These are phyloP conservation scores for Cladosporium velox DNA, from an alignment of 2,329 filamentous ascomycete species.

Conservation along the genomic window DNA sequence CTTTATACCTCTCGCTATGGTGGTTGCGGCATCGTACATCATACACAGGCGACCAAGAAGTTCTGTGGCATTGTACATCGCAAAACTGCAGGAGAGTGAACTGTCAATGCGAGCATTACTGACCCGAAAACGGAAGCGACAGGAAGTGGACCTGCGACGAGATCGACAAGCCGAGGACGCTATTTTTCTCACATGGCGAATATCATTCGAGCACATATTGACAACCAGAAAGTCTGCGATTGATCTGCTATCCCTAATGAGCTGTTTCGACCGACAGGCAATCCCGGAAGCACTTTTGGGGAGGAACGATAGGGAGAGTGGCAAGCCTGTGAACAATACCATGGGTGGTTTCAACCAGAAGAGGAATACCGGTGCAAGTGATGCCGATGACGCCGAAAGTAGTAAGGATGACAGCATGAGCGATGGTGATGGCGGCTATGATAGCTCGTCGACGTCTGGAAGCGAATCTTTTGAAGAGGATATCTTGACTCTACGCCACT, in stretches of 20 bases:
- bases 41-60: slow-evolving; percentile 29
- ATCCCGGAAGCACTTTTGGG: slow-evolving; percentile 22
- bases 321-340: neutral
- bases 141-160: slow-evolving; percentile 19
- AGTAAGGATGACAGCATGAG: neutral
- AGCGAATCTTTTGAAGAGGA: slow-evolving; percentile 32
- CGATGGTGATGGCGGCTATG: neutral
- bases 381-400: neutral
- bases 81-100: slow-evolving; percentile 37
- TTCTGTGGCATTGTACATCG: slow-evolving; percentile 43
- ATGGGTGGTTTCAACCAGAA: neutral
- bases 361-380: neutral
- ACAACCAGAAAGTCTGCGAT: slow-evolving; percentile 36
- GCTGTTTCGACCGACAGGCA: slow-evolving; percentile 45
- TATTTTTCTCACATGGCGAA: slow-evolving; percentile 29
- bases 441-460: neutral
- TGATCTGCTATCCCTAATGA: slow-evolving; percentile 50
- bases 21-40: slow-evolving; percentile 41
- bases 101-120: slow-evolving; percentile 29
- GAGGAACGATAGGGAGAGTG: neutral
- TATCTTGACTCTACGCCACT: slow-evolving; percentile 39
- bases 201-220: slow-evolving; percentile 30
- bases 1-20: slow-evolving; percentile 39
- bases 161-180: slow-evolving; percentile 25
- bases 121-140: neutral